Evolutionary conservation across 306 rosid genomes (phyloP).

Genomic region (Acacia acuminata): DNA sequence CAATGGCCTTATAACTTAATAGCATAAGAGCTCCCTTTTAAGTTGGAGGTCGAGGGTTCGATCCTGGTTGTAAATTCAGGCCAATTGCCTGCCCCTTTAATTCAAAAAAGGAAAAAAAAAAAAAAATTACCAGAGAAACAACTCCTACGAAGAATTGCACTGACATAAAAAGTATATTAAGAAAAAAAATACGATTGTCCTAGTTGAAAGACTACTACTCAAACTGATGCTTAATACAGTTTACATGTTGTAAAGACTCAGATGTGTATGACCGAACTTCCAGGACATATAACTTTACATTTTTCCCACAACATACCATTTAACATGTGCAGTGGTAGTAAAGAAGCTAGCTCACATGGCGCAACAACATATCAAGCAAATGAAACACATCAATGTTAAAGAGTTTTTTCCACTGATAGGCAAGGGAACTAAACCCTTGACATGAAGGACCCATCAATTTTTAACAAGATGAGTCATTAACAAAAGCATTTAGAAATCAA

Average conservation of each 20-base stretch:
- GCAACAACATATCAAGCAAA: slow-evolving; percentile 10
- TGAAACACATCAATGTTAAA: background rate
- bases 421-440: background rate
- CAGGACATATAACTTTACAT: background rate
- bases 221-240: background rate
- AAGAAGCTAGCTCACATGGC: background rate
- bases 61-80: no score
- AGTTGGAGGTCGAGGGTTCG: no score
- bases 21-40: no score
- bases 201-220: background rate
- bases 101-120: no score
- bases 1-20: no score
- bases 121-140: background rate
- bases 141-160: background rate
- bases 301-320: background rate
- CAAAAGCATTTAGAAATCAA: background rate
- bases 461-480: background rate
- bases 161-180: background rate
- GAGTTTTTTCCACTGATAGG: background rate
- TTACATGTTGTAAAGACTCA: background rate
- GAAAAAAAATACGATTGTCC: background rate
- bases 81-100: no score
- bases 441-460: background rate
- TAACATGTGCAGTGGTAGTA: background rate
- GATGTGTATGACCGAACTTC: background rate